Evolutionary conservation across 805 yeast genomes (phyloP).

Genomic region (Candida gorgasii): DNA sequence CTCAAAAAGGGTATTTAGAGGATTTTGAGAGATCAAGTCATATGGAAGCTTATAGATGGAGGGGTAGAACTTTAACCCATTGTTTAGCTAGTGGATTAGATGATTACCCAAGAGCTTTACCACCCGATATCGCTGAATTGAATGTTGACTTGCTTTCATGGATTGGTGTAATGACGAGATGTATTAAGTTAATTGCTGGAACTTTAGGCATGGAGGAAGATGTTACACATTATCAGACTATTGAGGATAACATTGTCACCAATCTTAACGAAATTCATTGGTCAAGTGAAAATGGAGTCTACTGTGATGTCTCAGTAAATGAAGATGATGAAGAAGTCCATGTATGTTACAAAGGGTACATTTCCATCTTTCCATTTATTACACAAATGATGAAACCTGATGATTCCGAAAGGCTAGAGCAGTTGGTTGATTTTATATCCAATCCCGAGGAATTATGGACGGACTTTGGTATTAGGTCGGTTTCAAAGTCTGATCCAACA

Average conservation of each 20-base stretch:
- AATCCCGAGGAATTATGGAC: constrained; percentile 80
- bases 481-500: constrained; percentile 63
- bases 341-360: constrained; percentile 90
- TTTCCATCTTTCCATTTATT: constrained; percentile 82
- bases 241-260: constrained; percentile 55
- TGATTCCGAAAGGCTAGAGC: constrained; percentile 46
- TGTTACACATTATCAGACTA: constrained; percentile 48
- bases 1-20: constrained; percentile 74
- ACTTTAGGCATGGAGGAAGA: constrained; percentile 62
- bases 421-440: constrained; percentile 55
- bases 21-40: constrained; percentile 61
- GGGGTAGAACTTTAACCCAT: constrained; percentile 83
- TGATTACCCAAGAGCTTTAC: constrained; percentile 86
- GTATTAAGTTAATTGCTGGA: constrained; percentile 73
- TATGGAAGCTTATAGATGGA: constrained; percentile 84
- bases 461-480: constrained; percentile 75
- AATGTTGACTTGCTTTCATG: constrained; percentile 89
- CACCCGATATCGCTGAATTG: constrained; percentile 84
- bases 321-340: constrained; percentile 63
- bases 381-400: constrained; percentile 58
- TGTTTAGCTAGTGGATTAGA: constrained; percentile 93
- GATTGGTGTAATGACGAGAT: constrained; percentile 90
- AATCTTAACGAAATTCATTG: constrained; percentile 81
- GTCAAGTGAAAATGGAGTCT: constrained; percentile 63
- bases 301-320: constrained; percentile 82